Evolutionary conservation across 352 stramenopile genomes (phyloP).

Genomic region (Pythium oligandrum): DNA sequence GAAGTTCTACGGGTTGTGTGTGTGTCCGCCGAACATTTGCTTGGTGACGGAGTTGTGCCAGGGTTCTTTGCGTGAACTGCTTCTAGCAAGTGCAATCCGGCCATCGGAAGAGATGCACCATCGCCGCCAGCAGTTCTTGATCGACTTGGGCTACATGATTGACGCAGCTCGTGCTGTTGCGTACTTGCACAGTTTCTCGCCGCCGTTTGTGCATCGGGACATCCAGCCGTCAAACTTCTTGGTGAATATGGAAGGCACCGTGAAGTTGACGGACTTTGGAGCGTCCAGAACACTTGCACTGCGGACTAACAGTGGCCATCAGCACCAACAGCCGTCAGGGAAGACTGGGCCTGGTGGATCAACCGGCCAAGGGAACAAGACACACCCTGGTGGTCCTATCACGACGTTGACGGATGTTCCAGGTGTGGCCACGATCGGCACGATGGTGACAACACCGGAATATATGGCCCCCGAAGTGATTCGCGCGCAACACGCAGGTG

Average conservation of each 20-base stretch:
- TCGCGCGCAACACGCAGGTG: conserved; percentile 16
- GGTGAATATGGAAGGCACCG: conserved; percentile 23
- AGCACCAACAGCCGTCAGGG: too few species aligned
- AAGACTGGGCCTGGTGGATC: too few species aligned
- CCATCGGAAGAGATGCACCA: background rate
- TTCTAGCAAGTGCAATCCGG: conserved; percentile 5
- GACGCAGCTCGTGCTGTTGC: conserved; percentile 40
- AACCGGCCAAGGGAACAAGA: too few species aligned
- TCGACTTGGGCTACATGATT: conserved; percentile 40
- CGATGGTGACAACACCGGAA: conserved; percentile 7
- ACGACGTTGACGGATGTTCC: conserved; percentile 31
- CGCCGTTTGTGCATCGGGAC: conserved; percentile 43
- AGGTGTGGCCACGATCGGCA: conserved; percentile 31
- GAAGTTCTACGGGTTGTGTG: conserved; percentile 45
- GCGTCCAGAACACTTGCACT: conserved; percentile 28
- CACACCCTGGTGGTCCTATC: too few species aligned
- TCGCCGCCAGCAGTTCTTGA: conserved; percentile 27
- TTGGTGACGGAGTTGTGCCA: conserved; percentile 51
- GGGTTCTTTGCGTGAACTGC: conserved; percentile 30
- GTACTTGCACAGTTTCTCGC: conserved; percentile 48
- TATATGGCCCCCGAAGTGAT: conserved; percentile 61
- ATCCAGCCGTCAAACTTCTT: conserved; percentile 67
- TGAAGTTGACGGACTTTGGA: conserved; percentile 65
- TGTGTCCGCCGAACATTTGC: conserved; percentile 45
- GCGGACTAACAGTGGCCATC: conserved; percentile 8